phyloP scores from a whole-genome alignment of 2,329 filamentous ascomycete genomes.

The Diaporthe eres region DNA sequence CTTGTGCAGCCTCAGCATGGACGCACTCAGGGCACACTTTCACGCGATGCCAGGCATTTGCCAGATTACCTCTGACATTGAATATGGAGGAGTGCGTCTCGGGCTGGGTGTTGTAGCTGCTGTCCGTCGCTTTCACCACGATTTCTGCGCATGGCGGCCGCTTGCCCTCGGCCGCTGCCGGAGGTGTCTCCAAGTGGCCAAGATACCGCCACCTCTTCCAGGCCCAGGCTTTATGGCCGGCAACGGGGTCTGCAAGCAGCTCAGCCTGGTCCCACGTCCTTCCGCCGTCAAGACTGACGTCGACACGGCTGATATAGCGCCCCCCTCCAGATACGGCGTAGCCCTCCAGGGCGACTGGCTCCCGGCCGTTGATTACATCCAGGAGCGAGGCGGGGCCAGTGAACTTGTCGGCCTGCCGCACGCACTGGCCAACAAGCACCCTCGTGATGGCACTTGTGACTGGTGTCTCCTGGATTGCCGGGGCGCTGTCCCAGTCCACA shows the following conservation, averaged over 20 bases:
- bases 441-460: slow-evolving; percentile 76
- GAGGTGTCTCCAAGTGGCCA: slow-evolving; percentile 56
- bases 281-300: slow-evolving; percentile 75
- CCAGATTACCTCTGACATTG: slow-evolving; percentile 75
- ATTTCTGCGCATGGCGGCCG: slow-evolving; percentile 62
- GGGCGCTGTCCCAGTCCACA: slow-evolving; percentile 74
- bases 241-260: slow-evolving; percentile 65
- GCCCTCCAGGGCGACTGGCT: slow-evolving; percentile 63
- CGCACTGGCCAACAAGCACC: slow-evolving; percentile 58
- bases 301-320: slow-evolving; percentile 75
- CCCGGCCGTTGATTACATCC: background rate
- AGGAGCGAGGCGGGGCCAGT: slow-evolving; percentile 33
- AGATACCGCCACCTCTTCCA: slow-evolving; percentile 76
- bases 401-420: slow-evolving; percentile 34
- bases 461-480: slow-evolving; percentile 78
- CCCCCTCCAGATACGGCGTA: slow-evolving; percentile 80
- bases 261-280: slow-evolving; percentile 75
- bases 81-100: slow-evolving; percentile 72
- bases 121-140: slow-evolving; percentile 76
- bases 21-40: slow-evolving; percentile 53
- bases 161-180: slow-evolving; percentile 44
- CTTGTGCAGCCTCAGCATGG: slow-evolving; percentile 8
- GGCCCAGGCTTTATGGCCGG: slow-evolving; percentile 68
- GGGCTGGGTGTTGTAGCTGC: slow-evolving; percentile 77
- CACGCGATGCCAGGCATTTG: slow-evolving; percentile 77